A percentile compares a stretch with the other conserved stretches of the same genome.
Evolutionary conservation across 306 rosid species (phyloP).

Genomic region (Dryas alaskensis): DNA sequence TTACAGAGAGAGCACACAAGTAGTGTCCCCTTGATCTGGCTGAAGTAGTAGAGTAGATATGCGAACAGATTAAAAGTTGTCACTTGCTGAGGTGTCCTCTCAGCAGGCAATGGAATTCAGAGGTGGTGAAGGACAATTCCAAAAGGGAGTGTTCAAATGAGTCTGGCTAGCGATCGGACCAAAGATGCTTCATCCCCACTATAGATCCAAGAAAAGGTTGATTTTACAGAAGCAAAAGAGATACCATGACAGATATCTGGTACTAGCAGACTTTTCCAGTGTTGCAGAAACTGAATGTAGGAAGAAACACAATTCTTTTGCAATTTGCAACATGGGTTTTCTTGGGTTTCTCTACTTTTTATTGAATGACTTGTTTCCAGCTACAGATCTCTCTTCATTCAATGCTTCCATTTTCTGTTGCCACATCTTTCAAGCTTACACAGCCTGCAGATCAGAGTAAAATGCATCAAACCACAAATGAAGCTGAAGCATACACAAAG

Average conservation of each 20-base stretch:
- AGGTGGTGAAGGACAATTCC: background rate
- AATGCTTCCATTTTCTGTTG: background rate
- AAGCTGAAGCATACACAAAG: background rate
- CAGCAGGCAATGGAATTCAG: background rate
- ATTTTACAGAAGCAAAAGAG: background rate
- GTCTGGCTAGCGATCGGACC: slow-evolving; percentile 47
- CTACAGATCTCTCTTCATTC: background rate
- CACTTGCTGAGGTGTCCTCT: background rate
- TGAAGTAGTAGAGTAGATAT: background rate
- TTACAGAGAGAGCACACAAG: background rate
- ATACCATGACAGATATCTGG: background rate
- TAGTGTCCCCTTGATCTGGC: background rate
- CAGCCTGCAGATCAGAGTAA: background rate
- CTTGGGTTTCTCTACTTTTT: background rate
- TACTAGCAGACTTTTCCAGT: background rate
- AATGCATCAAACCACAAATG: background rate
- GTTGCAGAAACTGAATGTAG: background rate
- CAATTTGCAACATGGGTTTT: too few species aligned
- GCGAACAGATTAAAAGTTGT: background rate
- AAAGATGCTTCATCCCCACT: slow-evolving; percentile 49
- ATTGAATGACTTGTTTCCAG: background rate
- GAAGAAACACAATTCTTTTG: too few species aligned
- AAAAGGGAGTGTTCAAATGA: background rate
- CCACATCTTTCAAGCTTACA: background rate
- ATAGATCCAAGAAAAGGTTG: background rate